A percentile compares a stretch with the other conserved stretches of the same genome.
These are phyloP conservation scores for Linnemannia schmuckeri DNA, from an alignment of 192 early-diverging fungal species.

Conservation along the genomic window DNA sequence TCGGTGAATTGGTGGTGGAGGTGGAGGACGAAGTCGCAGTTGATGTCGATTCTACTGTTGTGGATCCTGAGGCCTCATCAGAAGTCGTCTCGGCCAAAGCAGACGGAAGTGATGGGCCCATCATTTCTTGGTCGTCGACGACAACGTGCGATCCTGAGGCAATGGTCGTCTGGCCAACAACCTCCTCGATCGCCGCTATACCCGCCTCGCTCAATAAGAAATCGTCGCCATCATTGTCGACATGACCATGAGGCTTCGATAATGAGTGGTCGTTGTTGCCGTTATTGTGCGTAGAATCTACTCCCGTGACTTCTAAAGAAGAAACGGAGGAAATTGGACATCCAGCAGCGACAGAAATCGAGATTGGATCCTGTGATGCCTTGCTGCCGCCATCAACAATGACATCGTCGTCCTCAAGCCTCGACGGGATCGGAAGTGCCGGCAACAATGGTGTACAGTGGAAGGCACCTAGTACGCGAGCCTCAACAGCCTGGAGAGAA, in stretches of 20 bases:
- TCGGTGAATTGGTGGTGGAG: not conserved
- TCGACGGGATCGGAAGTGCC: conserved; percentile 45
- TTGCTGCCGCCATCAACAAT: not conserved
- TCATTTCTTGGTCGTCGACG: not conserved
- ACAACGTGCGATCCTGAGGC: not conserved
- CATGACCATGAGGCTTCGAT: not conserved
- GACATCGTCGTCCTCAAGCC: not conserved
- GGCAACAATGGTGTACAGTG: conserved; percentile 26
- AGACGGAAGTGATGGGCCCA: too few species aligned
- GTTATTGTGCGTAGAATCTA: too few species aligned
- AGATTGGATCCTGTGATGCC: not conserved
- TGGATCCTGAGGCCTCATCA: too few species aligned
- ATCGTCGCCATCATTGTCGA: not conserved
- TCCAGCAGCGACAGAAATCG: not conserved
- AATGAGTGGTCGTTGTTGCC: not conserved
- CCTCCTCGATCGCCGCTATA: not conserved
- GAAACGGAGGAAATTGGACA: not conserved
- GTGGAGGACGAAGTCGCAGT: too few species aligned
- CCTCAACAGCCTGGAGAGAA: not conserved
- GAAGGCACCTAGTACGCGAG: not conserved
- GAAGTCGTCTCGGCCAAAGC: too few species aligned
- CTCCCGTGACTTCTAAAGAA: not conserved
- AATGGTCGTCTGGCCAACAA: not conserved
- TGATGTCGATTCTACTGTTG: too few species aligned
- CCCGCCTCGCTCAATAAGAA: not conserved